Percentiles rank a stretch among this genome's conserved stretches.
Evolutionary conservation across 1,284 basidiomycete species (phyloP).

Genomic region (Fomitopsis pinicola): DNA sequence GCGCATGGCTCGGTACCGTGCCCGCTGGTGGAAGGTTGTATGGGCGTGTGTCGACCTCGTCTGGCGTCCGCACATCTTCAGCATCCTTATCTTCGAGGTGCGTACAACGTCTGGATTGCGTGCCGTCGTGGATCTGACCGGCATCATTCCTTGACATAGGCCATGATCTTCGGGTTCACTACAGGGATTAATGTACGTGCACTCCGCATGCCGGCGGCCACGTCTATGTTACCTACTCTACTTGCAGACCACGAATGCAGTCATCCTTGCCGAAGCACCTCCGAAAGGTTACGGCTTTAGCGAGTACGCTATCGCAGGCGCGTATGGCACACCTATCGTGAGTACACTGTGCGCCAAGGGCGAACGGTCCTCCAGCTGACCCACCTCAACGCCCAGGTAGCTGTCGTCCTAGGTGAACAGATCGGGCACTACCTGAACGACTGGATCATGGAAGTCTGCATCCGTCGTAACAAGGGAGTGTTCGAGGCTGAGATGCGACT

Average conservation of each 20-base stretch:
- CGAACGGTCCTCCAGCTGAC: not conserved
- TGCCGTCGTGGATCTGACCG: not conserved
- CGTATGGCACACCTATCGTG: constrained; percentile 64
- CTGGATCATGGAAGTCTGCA: constrained; percentile 54
- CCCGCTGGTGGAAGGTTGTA: constrained; percentile 46
- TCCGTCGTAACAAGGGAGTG: constrained; percentile 61
- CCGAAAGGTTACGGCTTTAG: constrained; percentile 59
- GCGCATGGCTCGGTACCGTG: constrained; percentile 58
- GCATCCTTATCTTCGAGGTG: constrained; percentile 55
- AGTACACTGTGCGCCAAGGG: constrained; percentile 11
- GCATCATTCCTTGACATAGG: constrained; percentile 26
- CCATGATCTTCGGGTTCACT: constrained; percentile 59
- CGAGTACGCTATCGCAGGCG: constrained; percentile 49
- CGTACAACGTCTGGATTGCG: not conserved
- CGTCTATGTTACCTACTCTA: not conserved
- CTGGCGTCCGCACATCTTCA: constrained; percentile 62
- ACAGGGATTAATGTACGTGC: constrained; percentile 64
- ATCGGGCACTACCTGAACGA: constrained; percentile 66
- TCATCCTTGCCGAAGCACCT: constrained; percentile 56
- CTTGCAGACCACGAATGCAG: constrained; percentile 59
- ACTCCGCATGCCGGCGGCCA: not conserved
- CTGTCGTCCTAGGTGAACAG: constrained; percentile 64
- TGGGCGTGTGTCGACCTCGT: constrained; percentile 48
- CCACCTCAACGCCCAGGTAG: constrained; percentile 36
- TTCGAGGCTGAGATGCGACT: constrained; percentile 69